Percentiles rank a stretch among this genome's conserved stretches.
Conservation (phyloP, 441 rosid genomes). For the Syzygium malaccense region DNA sequence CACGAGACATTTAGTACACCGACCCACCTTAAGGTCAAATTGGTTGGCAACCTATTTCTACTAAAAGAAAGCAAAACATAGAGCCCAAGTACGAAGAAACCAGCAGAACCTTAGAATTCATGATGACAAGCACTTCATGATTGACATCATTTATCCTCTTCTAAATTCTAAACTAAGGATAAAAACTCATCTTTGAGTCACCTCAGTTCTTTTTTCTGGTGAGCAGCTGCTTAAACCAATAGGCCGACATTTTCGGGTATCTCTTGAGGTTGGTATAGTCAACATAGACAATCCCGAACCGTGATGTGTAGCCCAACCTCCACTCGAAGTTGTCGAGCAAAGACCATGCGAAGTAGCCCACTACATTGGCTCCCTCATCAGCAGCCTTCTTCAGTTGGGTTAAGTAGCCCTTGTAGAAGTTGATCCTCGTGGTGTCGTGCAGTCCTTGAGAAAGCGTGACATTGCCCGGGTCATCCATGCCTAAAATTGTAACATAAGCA, state of each 20-base stretch:
- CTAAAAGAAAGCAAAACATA: neutral
- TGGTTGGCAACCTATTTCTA: neutral
- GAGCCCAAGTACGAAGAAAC: neutral
- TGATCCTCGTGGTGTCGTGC: conserved; percentile 69
- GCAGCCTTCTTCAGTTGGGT: conserved; percentile 75
- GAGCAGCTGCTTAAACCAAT: conserved; percentile 78
- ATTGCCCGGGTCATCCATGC: conserved; percentile 90
- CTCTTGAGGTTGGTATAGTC: conserved; percentile 63
- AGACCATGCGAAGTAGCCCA: conserved; percentile 92
- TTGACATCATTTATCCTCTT: neutral
- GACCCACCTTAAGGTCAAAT: neutral
- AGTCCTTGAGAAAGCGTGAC: conserved; percentile 58
- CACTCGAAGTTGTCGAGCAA: conserved; percentile 95
- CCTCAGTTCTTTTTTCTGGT: conserved; percentile 21
- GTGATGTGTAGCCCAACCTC: conserved; percentile 83
- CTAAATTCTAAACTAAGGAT: neutral
- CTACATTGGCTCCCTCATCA: conserved; percentile 76
- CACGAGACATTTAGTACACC: neutral
- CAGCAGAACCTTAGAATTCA: neutral
- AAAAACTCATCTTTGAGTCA: neutral
- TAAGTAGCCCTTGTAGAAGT: conserved; percentile 62
- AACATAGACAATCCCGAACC: conserved; percentile 89
- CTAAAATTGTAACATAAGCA: conserved; percentile 15
- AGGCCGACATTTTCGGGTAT: conserved; percentile 86
- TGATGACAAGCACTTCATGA: neutral